phyloP scores from a whole-genome alignment of 768 basidiomycete genomes.

The Podaxis pistillaris region DNA sequence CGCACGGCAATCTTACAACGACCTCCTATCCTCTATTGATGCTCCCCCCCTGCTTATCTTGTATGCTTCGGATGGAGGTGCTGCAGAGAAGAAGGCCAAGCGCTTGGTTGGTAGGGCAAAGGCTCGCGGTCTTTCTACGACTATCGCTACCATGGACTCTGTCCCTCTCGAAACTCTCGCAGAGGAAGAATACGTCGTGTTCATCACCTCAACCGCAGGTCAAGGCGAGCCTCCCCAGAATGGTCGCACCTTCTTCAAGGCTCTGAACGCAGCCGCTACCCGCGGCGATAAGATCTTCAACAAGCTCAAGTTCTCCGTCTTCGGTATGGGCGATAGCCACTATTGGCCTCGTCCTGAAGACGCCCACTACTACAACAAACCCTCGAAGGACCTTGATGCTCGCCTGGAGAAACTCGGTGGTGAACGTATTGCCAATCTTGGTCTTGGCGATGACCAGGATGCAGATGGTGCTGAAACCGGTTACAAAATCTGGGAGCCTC shows the following conservation, averaged over 20 bases:
- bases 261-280: conserved; percentile 63
- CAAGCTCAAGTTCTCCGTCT: conserved; percentile 78
- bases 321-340: conserved; percentile 96
- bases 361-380: conserved; percentile 98
- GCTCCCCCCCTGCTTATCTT: conserved; percentile 86
- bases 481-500: conserved; percentile 94
- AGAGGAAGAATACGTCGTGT: conserved; percentile 74
- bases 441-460: conserved; percentile 96
- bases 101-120: conserved; percentile 79
- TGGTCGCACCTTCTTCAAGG: conserved; percentile 86
- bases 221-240: conserved; percentile 99
- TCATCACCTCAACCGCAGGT: conserved; percentile 91
- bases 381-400: conserved; percentile 85
- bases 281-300: conserved; percentile 58
- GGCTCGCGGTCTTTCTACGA: conserved; percentile 77
- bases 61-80: conserved; percentile 95
- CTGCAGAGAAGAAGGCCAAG: conserved; percentile 96
- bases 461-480: conserved; percentile 95
- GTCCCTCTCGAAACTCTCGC: conserved; percentile 71
- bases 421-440: conserved; percentile 68
- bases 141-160: conserved; percentile 78
- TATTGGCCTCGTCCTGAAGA: conserved; percentile 99
- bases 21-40: conserved; percentile 79
- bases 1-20: conserved; percentile 81
- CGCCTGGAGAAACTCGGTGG: conserved; percentile 80